Percentiles rank a stretch among this genome's conserved stretches.
Conservation (phyloP, 371 early-diverging fungal species). For the Mucor mucedo region DNA sequence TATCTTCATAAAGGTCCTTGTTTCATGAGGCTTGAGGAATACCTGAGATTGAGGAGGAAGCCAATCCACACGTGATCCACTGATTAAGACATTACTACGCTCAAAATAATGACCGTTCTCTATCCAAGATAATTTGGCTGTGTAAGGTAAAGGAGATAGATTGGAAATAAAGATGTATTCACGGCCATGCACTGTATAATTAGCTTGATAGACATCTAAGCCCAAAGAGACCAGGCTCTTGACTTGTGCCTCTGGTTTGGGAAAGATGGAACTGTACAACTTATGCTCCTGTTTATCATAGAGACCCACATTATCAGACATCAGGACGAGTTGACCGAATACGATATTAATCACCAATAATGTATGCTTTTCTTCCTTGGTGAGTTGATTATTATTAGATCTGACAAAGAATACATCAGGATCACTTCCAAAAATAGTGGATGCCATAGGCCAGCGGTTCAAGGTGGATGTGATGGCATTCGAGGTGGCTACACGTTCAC, state of each 20-base stretch:
- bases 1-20: constrained; percentile 46
- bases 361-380: constrained; percentile 50
- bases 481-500: constrained; percentile 61
- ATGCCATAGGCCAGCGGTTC: constrained; percentile 56
- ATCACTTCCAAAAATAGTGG: constrained; percentile 66
- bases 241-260: constrained; percentile 48
- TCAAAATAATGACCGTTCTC: constrained; percentile 34
- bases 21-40: constrained; percentile 45
- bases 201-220: constrained; percentile 22
- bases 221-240: constrained; percentile 36
- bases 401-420: constrained; percentile 65
- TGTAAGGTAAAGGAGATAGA: constrained; percentile 43
- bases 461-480: constrained; percentile 61
- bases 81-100: constrained; percentile 14
- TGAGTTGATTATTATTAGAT: constrained; percentile 55
- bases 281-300: constrained; percentile 48
- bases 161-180: constrained; percentile 52
- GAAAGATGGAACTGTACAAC: constrained; percentile 46
- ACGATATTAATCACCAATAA: constrained; percentile 57
- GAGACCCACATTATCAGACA: constrained; percentile 51
- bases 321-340: constrained; percentile 59
- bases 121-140: constrained; percentile 30
- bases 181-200: constrained; percentile 14
- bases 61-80: constrained; percentile 17
- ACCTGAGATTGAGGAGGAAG: constrained; percentile 31